Evolutionary conservation across 495 filamentous ascomycete species (phyloP), one percentile per base, ranked within the genome.

Genomic region (Copromyces sp.): DNA sequence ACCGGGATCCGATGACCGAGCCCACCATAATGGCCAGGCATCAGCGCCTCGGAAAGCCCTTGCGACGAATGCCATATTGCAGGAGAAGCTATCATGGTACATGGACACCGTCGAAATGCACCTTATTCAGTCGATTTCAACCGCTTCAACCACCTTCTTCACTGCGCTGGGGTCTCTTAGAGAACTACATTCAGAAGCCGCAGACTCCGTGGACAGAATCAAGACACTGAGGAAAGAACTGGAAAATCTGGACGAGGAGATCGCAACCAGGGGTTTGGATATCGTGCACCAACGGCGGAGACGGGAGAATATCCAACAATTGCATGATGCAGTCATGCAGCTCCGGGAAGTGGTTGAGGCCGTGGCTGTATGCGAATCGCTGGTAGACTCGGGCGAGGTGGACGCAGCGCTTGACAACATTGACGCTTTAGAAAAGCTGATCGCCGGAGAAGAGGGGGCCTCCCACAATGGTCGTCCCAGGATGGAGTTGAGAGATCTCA

Each of bases 61-160:
- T 4, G 94, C 96, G 41, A 97, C 94, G 0, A 99, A 99, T 82
- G 95, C 95, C 1, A 98, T 99, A 65, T 82, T 99, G n/a, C 95
- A 99, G 79, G 95, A 99, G 78, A 99, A 99, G 79, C 86, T 99
- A 4, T 98, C 95, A 2, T 99, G 95, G 95, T 99, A 99, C 77
- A 98, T 99, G 95, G 95, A 99, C 79, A 99, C 96, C 0, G 92
- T 99, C 24, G 95, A 99, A 78, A 93, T 98, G 69, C 95, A 99
- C 79, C 86, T 99, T 9, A 98, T 99, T 72, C 94, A 92, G 3
- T 97, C 94, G 0, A 98, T 99, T 29, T 97, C 95, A 3, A 94
- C 91, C 0, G 95, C 96, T 1, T 97, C 94, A 1, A 93, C 92
- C 9, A 97, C 94, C 0, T 99, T 99, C 83, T 99, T 99, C 78